Evolutionary conservation across 2,329 filamentous ascomycete species (phyloP), one percentile per base, ranked within the genome.

Genomic region (Aspergillus spinulosporus): DNA sequence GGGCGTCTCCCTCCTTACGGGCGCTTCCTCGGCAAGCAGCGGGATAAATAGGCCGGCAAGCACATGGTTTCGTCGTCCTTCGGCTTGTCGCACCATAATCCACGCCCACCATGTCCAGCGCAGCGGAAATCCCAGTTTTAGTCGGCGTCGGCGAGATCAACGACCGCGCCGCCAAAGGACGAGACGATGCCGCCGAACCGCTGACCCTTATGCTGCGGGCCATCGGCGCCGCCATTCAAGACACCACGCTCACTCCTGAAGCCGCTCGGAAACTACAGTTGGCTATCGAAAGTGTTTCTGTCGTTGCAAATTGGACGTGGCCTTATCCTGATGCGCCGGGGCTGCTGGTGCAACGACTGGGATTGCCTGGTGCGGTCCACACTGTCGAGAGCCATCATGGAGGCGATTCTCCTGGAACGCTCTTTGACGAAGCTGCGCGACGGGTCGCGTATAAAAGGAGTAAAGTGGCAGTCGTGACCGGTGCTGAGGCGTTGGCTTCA

Each of bases 401-500:
- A 0, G 86, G 86, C 0, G 83, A 88, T 61, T 80, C 85, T 34
- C 85, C 86, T 0, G 85, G 79, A 0, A 78, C 80, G 57, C 66
- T 88, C 7, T 77, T 88, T n/a, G 86, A 89, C 59, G 81, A 85
- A 52, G 85, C 85, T 0, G 84, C 85, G 1, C 73, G 81, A 14
- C 75, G 83, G 28, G 78, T 89, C 11, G 75, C 83, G 0, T 70
- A 66, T 21, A 79, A 84, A 1, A 72, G 85, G 52, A 79, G 70
- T 7, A 83, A 77, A 12, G 76, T 88, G 4, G 84, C 84, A 0
- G 68, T 88, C 37, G 68, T 89, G 1, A 81, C 82, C 1, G 86
- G 86, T 2, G 86, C 84, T 7, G 86, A 89, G 66, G 84, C 86
- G 9, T 68, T 88, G 56, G 86, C 84, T 52, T 86, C 74, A 11